These are phyloP conservation scores for Vigna hirtella DNA, from an alignment of 306 rosid species.

Conservation along the genomic window DNA sequence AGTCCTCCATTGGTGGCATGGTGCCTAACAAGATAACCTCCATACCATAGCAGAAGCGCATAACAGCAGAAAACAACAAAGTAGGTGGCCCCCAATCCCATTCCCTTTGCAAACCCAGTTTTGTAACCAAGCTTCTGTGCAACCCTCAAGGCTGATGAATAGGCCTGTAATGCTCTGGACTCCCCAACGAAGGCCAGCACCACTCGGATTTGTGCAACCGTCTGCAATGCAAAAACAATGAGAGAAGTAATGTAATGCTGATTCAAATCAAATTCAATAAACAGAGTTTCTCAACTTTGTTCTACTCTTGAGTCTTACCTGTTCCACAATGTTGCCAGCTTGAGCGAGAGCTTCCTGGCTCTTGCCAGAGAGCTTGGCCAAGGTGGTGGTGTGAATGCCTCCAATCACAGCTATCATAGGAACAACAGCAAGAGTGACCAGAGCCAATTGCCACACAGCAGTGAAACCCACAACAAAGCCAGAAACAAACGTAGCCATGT, in stretches of 20 bases:
- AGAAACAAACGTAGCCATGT: conserved; percentile 97
- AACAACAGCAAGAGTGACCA: conserved; percentile 94
- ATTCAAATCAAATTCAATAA: conserved; percentile 9
- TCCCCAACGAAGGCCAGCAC: conserved; percentile 88
- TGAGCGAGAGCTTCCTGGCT: conserved; percentile 92
- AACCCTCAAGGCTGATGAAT: conserved; percentile 78
- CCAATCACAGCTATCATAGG: conserved; percentile 96
- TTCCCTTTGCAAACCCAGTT: conserved; percentile 90
- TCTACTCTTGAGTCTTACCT: conserved; percentile 52
- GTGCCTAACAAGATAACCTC: conserved; percentile 94
- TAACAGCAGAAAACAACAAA: conserved; percentile 97
- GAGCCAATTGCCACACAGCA: conserved; percentile 97
- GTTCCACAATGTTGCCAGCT: conserved; percentile 94
- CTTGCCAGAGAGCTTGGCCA: conserved; percentile 84
- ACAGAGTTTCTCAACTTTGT: conserved; percentile 23
- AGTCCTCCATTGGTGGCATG: conserved; percentile 95
- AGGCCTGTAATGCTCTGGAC: conserved; percentile 69
- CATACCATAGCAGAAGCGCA: conserved; percentile 97
- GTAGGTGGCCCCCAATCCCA: conserved; percentile 96
- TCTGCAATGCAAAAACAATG: conserved; percentile 57
- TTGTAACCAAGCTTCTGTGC: conserved; percentile 87
- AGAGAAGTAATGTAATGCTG: not conserved
- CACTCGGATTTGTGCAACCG: conserved; percentile 89
- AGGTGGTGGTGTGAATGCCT: conserved; percentile 81
- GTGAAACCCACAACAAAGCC: conserved; percentile 97